Evolutionary conservation across 1,139 yeast genomes (phyloP).

Genomic region (Zygosaccharomyces pseudobailii): DNA sequence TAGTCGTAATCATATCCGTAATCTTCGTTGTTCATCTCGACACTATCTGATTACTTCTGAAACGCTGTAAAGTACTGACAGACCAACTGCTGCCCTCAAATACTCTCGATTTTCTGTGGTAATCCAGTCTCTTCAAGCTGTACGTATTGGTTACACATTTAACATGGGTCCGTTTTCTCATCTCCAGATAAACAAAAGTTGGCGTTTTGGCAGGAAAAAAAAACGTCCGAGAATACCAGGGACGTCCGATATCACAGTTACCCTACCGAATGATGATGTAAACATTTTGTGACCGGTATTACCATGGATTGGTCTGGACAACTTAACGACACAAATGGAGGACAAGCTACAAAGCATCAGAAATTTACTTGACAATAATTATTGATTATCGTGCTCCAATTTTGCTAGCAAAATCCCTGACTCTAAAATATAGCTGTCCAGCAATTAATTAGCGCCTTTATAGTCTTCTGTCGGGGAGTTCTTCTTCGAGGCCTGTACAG

Average conservation of each 20-base stretch:
- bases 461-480: no score
- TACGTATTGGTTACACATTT: not conserved
- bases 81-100: not conserved
- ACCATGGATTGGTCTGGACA: not conserved
- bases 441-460: no score
- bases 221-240: no score
- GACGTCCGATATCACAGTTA: no score
- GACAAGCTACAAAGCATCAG: not conserved
- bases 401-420: no score
- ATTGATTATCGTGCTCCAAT: no score
- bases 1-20: conserved; percentile 93
- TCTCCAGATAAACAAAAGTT: not conserved
- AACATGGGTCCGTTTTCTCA: not conserved
- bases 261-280: no score
- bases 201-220: not conserved
- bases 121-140: not conserved
- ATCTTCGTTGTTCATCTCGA: conserved; percentile 49
- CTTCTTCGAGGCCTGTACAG: no score
- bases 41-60: not conserved
- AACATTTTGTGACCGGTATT: not conserved
- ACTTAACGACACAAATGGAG: not conserved
- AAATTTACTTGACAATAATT: no score
- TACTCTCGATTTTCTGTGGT: not conserved
- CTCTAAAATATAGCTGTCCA: no score
- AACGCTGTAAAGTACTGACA: not conserved